Conservation (phyloP, 441 rosid species). For the Gossypium gossypioides region DNA sequence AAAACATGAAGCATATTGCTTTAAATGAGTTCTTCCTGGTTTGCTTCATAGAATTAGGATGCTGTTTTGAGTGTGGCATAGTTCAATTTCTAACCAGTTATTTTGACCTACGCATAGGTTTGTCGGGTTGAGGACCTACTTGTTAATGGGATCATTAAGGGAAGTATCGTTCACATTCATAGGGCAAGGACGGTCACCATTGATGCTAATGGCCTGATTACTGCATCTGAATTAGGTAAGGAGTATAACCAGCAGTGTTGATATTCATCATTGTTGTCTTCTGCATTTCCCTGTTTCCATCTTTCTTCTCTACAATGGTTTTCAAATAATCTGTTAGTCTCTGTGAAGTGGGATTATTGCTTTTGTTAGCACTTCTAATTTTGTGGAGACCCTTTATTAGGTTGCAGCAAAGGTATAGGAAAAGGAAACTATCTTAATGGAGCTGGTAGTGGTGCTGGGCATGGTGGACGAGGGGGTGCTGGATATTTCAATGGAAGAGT, state of each 20-base stretch:
- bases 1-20: neutral
- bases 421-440: slow-evolving; percentile 81
- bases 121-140: slow-evolving; percentile 96
- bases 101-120: slow-evolving; percentile 37
- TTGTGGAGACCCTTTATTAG: slow-evolving; percentile 28
- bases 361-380: slow-evolving; percentile 20
- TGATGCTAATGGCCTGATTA: slow-evolving; percentile 56
- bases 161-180: slow-evolving; percentile 92
- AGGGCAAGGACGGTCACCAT: slow-evolving; percentile 76
- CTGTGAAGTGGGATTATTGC: slow-evolving; percentile 1
- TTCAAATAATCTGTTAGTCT: slow-evolving; percentile 8
- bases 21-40: neutral
- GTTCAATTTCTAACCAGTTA: slow-evolving; percentile 5
- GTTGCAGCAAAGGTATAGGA: slow-evolving; percentile 86
- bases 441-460: slow-evolving; percentile 98
- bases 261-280: neutral
- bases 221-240: slow-evolving; percentile 85
- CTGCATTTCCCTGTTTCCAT: neutral
- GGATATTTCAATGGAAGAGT: slow-evolving; percentile 79
- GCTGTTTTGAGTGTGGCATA: neutral
- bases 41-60: neutral
- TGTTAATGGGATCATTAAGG: slow-evolving; percentile 72
- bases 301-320: neutral
- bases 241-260: slow-evolving; percentile 8
- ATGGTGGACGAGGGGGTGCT: slow-evolving; percentile 94